Percentiles rank a stretch among this genome's conserved stretches.
These are phyloP conservation scores for Nicotiana obtusifolia DNA, from an alignment of 257 asterid species.

Conservation along the genomic window DNA sequence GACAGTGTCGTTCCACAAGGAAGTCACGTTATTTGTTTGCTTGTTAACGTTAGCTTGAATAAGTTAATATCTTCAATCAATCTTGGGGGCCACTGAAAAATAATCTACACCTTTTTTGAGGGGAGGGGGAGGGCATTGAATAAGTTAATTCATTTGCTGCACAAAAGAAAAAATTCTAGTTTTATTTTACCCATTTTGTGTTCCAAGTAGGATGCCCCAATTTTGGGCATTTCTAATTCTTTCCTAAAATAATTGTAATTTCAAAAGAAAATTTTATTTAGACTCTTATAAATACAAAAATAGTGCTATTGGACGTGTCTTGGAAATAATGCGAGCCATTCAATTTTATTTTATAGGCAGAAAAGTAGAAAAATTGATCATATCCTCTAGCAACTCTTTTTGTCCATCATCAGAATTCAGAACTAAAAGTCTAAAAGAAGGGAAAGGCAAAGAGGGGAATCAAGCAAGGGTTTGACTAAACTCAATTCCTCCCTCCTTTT, in stretches of 20 bases:
- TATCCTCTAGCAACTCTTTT: not conserved
- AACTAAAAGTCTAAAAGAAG: not conserved
- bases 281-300: not conserved
- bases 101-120: not conserved
- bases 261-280: not conserved
- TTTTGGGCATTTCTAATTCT: not conserved
- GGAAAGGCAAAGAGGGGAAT: not conserved
- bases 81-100: not conserved
- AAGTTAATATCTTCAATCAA: not conserved
- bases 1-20: slow-evolving; percentile 1
- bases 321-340: not conserved
- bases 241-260: not conserved
- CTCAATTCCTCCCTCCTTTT: not conserved
- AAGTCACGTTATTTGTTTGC: slow-evolving; percentile 21
- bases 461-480: not conserved
- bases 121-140: not conserved
- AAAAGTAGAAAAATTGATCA: not conserved
- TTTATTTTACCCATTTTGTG: not conserved
- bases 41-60: not conserved
- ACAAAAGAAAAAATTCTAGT: not conserved
- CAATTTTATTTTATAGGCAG: not conserved
- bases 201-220: not conserved
- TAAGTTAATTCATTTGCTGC: not conserved
- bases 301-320: not conserved
- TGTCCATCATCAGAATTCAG: not conserved